Percentiles rank a stretch among this genome's conserved stretches.
These are phyloP conservation scores for Eutrema japonicum DNA, from an alignment of 345 rosid genomes.

Conservation along the genomic window DNA sequence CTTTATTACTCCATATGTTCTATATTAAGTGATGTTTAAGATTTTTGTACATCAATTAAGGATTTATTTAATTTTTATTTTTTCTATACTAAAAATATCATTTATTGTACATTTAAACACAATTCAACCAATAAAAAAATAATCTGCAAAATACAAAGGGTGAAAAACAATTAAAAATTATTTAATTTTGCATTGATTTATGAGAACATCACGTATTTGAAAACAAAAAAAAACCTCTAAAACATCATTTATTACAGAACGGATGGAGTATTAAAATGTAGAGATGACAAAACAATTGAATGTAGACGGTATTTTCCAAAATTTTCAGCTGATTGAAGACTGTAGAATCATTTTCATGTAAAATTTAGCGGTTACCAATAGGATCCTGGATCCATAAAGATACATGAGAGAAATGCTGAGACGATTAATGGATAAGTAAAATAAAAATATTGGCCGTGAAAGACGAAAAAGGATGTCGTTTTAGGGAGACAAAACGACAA, in stretches of 20 bases:
- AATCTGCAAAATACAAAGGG: too few relatives aligned
- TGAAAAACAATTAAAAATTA: too few relatives aligned
- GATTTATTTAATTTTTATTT: too few relatives aligned
- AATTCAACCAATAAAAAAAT: too few relatives aligned
- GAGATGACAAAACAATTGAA: conserved; percentile 14
- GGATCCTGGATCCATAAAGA: neutral
- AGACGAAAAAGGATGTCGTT: conserved; percentile 32
- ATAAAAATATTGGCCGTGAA: conserved; percentile 6
- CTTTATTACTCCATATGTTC: neutral
- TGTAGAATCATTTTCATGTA: conserved; percentile 7
- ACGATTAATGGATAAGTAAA: neutral
- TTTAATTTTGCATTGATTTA: too few relatives aligned
- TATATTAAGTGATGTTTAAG: too few relatives aligned
- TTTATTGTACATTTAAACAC: too few relatives aligned
- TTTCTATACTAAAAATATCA: too few relatives aligned
- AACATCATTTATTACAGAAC: too few relatives aligned
- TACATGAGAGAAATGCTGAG: neutral
- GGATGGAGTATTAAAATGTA: neutral
- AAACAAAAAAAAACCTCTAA: too few relatives aligned
- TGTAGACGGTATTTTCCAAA: neutral
- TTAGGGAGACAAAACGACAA: conserved; percentile 53
- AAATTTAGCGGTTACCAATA: neutral
- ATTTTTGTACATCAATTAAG: too few relatives aligned
- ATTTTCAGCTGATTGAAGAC: neutral
- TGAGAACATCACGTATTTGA: too few relatives aligned